Conservation (phyloP, 1,139 yeast species). For the Blastobotrys proliferans region DNA sequence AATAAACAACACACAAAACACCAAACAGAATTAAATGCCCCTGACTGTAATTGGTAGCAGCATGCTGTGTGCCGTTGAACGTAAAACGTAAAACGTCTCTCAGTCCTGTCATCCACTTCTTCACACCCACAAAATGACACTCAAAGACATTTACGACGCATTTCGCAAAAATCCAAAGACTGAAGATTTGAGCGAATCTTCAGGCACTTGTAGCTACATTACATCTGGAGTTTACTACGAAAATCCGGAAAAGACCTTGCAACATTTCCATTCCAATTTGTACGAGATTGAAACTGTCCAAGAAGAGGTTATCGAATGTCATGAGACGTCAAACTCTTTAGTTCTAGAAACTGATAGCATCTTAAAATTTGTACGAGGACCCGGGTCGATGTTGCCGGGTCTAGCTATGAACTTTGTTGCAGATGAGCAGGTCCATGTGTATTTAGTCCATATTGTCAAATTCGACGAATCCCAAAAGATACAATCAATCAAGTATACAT, state of each 20-base stretch:
- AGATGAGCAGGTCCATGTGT: conserved; percentile 27
- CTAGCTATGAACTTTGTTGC: conserved; percentile 28
- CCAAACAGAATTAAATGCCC: not conserved
- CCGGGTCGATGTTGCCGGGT: conserved; percentile 29
- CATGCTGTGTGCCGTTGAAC: too few relatives aligned
- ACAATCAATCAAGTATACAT: conserved; percentile 21
- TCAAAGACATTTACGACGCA: conserved; percentile 13
- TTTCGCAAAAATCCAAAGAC: conserved; percentile 21
- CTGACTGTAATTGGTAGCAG: too few relatives aligned
- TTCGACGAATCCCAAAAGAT: conserved; percentile 18
- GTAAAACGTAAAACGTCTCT: too few relatives aligned
- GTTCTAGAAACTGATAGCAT: conserved; percentile 27
- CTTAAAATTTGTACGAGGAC: conserved; percentile 28
- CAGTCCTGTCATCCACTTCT: too few relatives aligned
- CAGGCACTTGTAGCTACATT: conserved; percentile 24
- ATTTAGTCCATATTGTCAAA: conserved; percentile 25
- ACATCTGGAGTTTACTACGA: conserved; percentile 23
- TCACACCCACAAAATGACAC: conserved; percentile 5
- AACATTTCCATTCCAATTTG: conserved; percentile 20
- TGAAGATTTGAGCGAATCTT: conserved; percentile 16
- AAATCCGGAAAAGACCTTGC: conserved; percentile 21
- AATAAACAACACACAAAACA: not conserved
- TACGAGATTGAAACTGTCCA: conserved; percentile 20
- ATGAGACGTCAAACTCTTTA: conserved; percentile 19
- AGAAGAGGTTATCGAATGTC: conserved; percentile 22